Base-by-base conservation (phyloP, 148 eudicot genomes). In the Hydrangea macrophylla region DNA sequence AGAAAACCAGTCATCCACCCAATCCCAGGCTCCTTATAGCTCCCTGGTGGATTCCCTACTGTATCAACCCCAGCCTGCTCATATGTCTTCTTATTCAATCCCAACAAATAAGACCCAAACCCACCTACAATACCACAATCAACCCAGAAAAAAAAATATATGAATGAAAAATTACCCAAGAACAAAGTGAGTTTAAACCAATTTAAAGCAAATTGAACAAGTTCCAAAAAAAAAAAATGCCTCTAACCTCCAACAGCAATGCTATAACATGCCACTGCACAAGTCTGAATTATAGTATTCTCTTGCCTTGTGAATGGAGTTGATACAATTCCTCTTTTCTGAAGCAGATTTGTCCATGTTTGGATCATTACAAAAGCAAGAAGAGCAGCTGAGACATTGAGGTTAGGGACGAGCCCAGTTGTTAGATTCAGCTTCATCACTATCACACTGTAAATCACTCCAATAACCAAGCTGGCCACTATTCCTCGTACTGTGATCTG, bases 1-100 rank as follows among this genome's bases (percentile, higher is more conserved):
- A 92, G 88, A 71, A 86, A 92, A 35, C 87, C 88, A 58, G 86
- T 91, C 88, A 91, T 84, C 97, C 97, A 91, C 63, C 93, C 88
- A 72, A 88, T 37, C 35, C 78, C 80, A 44, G 78, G 90, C 58
- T 84, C 82, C 69, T 88, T 92, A 22, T 70, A 68, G 70, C 90
- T 86, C 56, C 77, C 77, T 6, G 90, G 85, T 32, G 78, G n/a
- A 78, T 92, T 89, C 51, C 97, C 97, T 55, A 69, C 72, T 23
- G 88, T 80, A 72, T 83, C 89, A 58, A 85, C 85, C 69, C 96
- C 97, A 0, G 82, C 97, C 72, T 74, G 85, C 79, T 83, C 85
- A 73, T 89, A 92, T 42, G 96, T 92, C 66, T 36, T 92, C 83
- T 73, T 80, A 72, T 86, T 82, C 79, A 92, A 58, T n/a, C 90